These are phyloP conservation scores for Filobasidium uniguttulatum DNA, from an alignment of 1,284 basidiomycete species.

Conservation along the genomic window DNA sequence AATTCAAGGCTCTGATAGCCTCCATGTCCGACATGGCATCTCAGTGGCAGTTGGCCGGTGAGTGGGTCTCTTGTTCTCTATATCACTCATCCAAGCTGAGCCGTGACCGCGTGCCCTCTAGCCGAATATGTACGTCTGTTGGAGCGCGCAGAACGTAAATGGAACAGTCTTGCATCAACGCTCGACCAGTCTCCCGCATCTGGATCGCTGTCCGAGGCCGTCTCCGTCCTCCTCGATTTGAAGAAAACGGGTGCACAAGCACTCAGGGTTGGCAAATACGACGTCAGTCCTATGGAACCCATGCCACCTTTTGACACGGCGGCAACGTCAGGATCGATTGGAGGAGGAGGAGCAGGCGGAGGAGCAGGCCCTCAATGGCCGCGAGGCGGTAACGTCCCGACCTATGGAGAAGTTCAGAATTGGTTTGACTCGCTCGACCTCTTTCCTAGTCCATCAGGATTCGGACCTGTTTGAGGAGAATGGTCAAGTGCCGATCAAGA, in stretches of 20 bases:
- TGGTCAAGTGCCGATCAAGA: too few species aligned
- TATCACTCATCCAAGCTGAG: too few species aligned
- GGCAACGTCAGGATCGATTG: too few species aligned
- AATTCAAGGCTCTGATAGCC: constrained; percentile 28
- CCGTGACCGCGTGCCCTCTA: constrained; percentile 11
- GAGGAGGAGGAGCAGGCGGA: constrained; percentile 3
- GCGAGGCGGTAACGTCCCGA: constrained; percentile 29
- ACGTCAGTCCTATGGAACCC: constrained; percentile 11
- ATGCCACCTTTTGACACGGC: not conserved
- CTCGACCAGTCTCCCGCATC: constrained; percentile 17
- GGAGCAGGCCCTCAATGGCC: constrained; percentile 10
- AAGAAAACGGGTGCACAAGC: constrained; percentile 34
- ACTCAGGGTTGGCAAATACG: constrained; percentile 12
- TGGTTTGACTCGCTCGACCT: constrained; percentile 28
- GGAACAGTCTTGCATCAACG: constrained; percentile 19
- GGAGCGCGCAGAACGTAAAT: constrained; percentile 32
- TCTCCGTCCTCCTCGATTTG: constrained; percentile 35
- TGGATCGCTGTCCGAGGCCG: constrained; percentile 32
- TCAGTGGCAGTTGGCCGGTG: constrained; percentile 33
- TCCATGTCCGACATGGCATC: constrained; percentile 26
- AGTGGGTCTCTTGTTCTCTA: too few species aligned
- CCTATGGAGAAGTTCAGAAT: constrained; percentile 32
- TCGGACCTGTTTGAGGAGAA: not conserved
- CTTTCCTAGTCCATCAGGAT: not conserved
- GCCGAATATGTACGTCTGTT: constrained; percentile 35